phyloP scores from a whole-genome alignment of 2,329 filamentous ascomycete genomes.

The Didymella arachidicola region DNA sequence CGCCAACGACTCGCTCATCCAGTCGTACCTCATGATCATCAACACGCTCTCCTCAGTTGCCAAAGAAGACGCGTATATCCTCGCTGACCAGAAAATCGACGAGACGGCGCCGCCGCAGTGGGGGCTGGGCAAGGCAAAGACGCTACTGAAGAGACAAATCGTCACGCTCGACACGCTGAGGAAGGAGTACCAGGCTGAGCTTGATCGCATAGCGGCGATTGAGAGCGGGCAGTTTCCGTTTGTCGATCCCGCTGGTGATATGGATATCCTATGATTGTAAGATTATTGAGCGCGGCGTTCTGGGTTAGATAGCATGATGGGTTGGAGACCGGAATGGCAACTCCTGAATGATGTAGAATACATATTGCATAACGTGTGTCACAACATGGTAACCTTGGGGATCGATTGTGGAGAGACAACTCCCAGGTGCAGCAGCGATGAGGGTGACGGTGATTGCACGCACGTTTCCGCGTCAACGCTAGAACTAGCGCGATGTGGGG shows the following conservation, averaged over 20 bases:
- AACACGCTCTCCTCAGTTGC: constrained; percentile 90
- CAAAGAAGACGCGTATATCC: constrained; percentile 82
- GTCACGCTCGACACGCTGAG: constrained; percentile 86
- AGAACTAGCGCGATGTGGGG: constrained; percentile 7
- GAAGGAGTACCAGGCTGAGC: constrained; percentile 86
- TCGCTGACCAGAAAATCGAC: constrained; percentile 60
- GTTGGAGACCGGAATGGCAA: neutral
- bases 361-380: too few species aligned
- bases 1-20: constrained; percentile 66
- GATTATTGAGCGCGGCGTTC: constrained; percentile 37
- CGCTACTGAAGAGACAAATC: constrained; percentile 70
- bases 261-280: constrained; percentile 47
- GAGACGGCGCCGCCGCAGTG: constrained; percentile 44
- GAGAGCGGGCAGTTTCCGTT: constrained; percentile 91
- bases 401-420: too few species aligned
- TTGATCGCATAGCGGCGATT: constrained; percentile 87
- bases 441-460: neutral
- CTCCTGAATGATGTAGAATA: neutral
- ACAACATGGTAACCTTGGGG: too few species aligned
- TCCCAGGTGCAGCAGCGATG: too few species aligned
- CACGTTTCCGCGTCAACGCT: constrained; percentile 10
- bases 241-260: constrained; percentile 49
- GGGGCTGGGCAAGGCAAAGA: constrained; percentile 47
- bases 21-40: constrained; percentile 88
- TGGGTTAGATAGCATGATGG: constrained; percentile 3